A percentile compares a stretch with the other conserved stretches of the same genome.
Conservation (phyloP, 2,329 filamentous ascomycete genomes). For the Cordyceps fumosorosea region DNA sequence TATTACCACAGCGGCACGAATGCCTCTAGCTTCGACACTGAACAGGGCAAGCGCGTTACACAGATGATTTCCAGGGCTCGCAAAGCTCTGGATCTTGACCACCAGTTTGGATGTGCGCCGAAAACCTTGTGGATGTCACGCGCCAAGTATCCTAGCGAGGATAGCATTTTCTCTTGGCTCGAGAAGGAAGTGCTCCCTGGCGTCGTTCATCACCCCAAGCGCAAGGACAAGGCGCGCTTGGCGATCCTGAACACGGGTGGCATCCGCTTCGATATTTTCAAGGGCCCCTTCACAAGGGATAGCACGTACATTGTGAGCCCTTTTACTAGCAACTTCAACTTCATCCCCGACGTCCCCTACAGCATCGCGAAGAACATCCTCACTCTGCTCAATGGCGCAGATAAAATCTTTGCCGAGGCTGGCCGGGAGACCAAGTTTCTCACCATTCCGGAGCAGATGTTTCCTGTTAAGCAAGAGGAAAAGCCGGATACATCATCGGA, state of each 20-base stretch:
- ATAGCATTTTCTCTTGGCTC: slow-evolving; percentile 79
- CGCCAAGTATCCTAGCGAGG: slow-evolving; percentile 62
- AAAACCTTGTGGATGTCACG: slow-evolving; percentile 75
- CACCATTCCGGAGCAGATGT: slow-evolving; percentile 41
- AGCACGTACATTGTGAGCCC: slow-evolving; percentile 81
- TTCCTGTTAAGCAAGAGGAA: slow-evolving; percentile 12
- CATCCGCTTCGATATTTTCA: slow-evolving; percentile 92
- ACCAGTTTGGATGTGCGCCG: slow-evolving; percentile 76
- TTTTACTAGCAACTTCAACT: slow-evolving; percentile 73
- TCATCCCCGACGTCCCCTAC: slow-evolving; percentile 76
- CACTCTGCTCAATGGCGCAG: slow-evolving; percentile 49
- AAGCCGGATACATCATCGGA: slow-evolving; percentile 16
- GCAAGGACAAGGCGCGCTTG: slow-evolving; percentile 57
- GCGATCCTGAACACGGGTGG: slow-evolving; percentile 84
- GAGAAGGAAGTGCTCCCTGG: slow-evolving; percentile 67
- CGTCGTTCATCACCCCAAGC: slow-evolving; percentile 49
- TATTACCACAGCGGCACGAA: slow-evolving; percentile 74
- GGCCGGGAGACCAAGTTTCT: slow-evolving; percentile 39
- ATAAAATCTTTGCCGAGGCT: slow-evolving; percentile 37
- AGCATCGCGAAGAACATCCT: slow-evolving; percentile 63
- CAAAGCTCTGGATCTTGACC: slow-evolving; percentile 63
- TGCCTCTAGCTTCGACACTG: slow-evolving; percentile 65
- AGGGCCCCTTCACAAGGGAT: slow-evolving; percentile 84
- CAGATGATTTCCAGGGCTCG: slow-evolving; percentile 63
- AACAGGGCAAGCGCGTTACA: slow-evolving; percentile 66